Evolutionary conservation across 495 filamentous ascomycete genomes (phyloP), one percentile per base, ranked within the genome.

Genomic region (Lasiosphaeriaceae sp.): DNA sequence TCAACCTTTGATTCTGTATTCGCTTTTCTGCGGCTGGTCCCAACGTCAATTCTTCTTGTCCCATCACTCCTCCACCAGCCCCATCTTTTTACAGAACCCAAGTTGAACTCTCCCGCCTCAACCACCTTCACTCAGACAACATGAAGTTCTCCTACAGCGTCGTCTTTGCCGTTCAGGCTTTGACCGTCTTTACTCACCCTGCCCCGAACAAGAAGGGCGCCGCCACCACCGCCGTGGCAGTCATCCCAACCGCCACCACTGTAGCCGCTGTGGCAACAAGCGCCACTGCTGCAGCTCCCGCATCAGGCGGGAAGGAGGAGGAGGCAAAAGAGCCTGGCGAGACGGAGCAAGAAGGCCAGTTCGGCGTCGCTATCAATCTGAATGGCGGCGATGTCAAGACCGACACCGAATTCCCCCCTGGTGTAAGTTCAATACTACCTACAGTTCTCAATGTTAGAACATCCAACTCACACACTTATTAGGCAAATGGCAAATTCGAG

Each of bases 401-500:
- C 23, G 70, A 71, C 31, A 60, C 58, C 22, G 4, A 52, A 8
- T 72, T 65, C 50, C 68, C 68, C 11, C 56, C 62, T 21, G 65
- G 64, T 26, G 57, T 67, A 62, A 46, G 68, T 66, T 26, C 22
- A n/a, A n/a, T n/a, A n/a, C n/a, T n/a, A n/a, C n/a, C n/a, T n/a
- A n/a, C n/a, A n/a, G n/a, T n/a, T n/a, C n/a, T n/a, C n/a, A n/a
- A n/a, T n/a, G n/a, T n/a, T n/a, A n/a, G n/a, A n/a, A n/a, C n/a
- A n/a, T n/a, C n/a, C n/a, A 22, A 34, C 39, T 47, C 35, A 60
- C 37, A 51, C n/a, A 31, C 14, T 31, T 31, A 8, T 50, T 50
- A 74, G 70, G 39, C 55, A 37, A 61, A 59, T 54, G 71, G 73
- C 20, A 31, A 45, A 29, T 64, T 75, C 54, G 73, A 75, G 37